Conservation (phyloP, 768 basidiomycete genomes). For the Flagelloscypha sp. region DNA sequence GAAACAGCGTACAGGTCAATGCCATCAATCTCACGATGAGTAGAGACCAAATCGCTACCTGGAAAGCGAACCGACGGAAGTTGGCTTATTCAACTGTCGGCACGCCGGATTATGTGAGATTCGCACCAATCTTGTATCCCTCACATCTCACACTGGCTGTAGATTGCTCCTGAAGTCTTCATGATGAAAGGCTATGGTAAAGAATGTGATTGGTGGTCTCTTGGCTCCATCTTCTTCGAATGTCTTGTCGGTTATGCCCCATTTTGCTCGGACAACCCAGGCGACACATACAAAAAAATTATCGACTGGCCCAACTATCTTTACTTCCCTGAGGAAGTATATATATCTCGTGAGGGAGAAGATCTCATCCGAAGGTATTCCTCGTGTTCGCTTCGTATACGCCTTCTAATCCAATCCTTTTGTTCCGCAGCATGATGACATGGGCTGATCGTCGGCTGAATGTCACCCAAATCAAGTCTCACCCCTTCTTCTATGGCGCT, state of each 20-base stretch:
- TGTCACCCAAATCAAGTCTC: constrained; percentile 82
- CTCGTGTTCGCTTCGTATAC: not conserved
- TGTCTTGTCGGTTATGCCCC: constrained; percentile 97
- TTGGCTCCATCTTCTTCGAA: constrained; percentile 98
- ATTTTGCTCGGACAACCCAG: constrained; percentile 94
- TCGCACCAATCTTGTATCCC: constrained; percentile 36
- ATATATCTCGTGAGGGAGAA: constrained; percentile 86
- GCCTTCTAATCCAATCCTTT: constrained; percentile 8
- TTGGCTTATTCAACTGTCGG: constrained; percentile 90
- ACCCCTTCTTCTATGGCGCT: constrained; percentile 92
- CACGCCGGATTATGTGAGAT: constrained; percentile 54
- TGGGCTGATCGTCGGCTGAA: constrained; percentile 69
- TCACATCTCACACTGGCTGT: constrained; percentile 11
- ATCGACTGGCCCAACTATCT: constrained; percentile 91
- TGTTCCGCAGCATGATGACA: constrained; percentile 66
- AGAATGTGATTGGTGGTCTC: constrained; percentile 99
- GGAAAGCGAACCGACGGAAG: constrained; percentile 98
- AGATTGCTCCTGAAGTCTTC: constrained; percentile 98
- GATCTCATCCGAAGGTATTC: constrained; percentile 78
- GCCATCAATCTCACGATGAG: constrained; percentile 97
- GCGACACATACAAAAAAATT: constrained; percentile 98
- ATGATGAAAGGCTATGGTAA: constrained; percentile 95
- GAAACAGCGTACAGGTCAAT: constrained; percentile 97
- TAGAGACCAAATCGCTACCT: constrained; percentile 93
- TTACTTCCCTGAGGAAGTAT: constrained; percentile 91